Evolutionary conservation across 768 basidiomycete species (phyloP).

Genomic region (Tylopilus plumbeoviolaceoides): DNA sequence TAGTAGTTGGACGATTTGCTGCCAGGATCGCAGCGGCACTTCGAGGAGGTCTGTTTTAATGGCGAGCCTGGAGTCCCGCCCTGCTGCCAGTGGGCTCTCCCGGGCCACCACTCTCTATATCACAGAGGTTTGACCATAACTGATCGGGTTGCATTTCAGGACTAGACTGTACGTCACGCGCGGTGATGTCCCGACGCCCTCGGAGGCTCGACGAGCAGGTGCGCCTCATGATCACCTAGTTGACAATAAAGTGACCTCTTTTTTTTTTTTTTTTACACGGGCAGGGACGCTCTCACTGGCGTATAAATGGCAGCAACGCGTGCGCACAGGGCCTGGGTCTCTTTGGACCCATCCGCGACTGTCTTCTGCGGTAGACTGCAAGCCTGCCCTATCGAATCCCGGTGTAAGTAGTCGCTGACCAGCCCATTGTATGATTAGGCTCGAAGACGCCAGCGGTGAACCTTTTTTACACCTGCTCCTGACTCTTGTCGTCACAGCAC

Average conservation of each 20-base stretch:
- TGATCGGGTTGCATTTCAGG: no score
- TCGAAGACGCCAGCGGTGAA: no score
- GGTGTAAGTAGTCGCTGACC: no score
- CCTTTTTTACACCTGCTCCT: background rate
- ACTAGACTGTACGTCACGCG: no score
- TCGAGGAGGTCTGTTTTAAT: slow-evolving; percentile 1
- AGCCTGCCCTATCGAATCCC: background rate
- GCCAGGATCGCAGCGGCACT: slow-evolving; percentile 1
- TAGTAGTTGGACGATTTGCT: slow-evolving; percentile 7
- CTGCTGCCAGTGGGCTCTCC: no score
- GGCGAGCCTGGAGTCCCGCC: background rate
- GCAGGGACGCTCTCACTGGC: no score
- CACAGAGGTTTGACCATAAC: no score
- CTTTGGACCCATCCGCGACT: background rate
- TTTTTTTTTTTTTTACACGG: background rate
- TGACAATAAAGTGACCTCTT: background rate
- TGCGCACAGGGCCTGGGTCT: no score
- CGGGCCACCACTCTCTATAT: no score
- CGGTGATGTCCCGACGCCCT: background rate
- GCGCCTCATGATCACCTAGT: background rate
- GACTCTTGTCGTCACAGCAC: background rate
- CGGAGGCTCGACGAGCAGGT: background rate
- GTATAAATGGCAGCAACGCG: background rate
- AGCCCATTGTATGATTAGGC: no score
- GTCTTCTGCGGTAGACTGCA: slow-evolving; percentile 8